Conservation (phyloP, 202 grass and related monocot species). For the Panicum hallii region DNA sequence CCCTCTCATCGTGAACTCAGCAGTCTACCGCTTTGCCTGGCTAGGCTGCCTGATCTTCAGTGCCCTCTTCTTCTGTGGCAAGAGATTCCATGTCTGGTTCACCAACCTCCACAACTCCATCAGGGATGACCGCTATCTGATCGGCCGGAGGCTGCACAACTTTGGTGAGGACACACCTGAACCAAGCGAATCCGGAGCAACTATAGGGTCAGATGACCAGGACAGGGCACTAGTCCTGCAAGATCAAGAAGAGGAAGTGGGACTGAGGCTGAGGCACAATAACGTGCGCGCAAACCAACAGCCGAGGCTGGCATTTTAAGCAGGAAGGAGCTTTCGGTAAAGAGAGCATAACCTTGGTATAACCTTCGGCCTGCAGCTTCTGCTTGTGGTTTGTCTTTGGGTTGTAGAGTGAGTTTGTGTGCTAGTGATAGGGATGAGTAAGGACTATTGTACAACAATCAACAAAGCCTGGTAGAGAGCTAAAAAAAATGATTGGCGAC, state of each 20-base stretch:
- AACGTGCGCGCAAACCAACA: conserved; percentile 51
- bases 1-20: conserved; percentile 89
- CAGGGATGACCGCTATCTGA: conserved; percentile 91
- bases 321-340: neutral
- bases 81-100: conserved; percentile 95
- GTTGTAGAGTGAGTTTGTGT: conserved; percentile 34
- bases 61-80: conserved; percentile 69
- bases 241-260: conserved; percentile 57
- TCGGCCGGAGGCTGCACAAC: conserved; percentile 92
- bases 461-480: conserved; percentile 34
- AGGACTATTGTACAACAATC: conserved; percentile 39
- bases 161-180: conserved; percentile 66
- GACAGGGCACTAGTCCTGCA: conserved; percentile 51
- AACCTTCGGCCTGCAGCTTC: conserved; percentile 6
- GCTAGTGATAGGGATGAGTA: conserved; percentile 19
- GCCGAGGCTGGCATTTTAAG: conserved; percentile 44
- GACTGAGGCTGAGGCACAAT: conserved; percentile 71
- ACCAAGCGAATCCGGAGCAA: neutral
- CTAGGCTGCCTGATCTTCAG: conserved; percentile 89
- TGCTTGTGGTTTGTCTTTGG: conserved; percentile 3
- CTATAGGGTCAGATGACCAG: conserved; percentile 11
- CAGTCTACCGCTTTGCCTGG: conserved; percentile 94
- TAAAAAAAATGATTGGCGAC: neutral
- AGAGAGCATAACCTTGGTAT: neutral
- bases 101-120: conserved; percentile 98